Base-by-base conservation (phyloP, 306 rosid species). In the Rosa chinensis region DNA sequence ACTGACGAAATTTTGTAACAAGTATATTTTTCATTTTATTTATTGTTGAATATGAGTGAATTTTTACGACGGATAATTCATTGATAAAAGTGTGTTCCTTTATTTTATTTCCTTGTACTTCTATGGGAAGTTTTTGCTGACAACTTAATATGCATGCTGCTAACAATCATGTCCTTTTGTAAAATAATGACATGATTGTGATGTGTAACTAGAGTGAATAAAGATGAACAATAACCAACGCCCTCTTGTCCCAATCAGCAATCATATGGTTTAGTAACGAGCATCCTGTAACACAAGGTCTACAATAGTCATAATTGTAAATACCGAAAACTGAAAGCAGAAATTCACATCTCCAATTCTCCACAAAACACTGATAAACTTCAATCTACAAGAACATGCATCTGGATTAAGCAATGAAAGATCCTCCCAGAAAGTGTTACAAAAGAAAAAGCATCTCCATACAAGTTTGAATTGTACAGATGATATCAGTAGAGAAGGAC, bases 401-500 rank as follows among this genome's bases (percentile, higher is more conserved):
- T 20, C 23, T 40, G 39, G 16, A 69, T 18, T 25, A 32, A 8
- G 28, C 21, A 71, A 35, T 45, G 61, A 72, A 72, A 35, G 64
- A 35, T 18, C 45, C 47, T 50, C 76, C 2, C 16, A 32, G 10
- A 48, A 17, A 72, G 48, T 16, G 20, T 16, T 70, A 12, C 74
- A 70, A 10, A 12, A 66, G 37, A 11, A 53, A 3, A 53, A 18
- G 64, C 64, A 8, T 21, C 64, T 21, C 64, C 58, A 13, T 7
- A 61, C 59, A 62, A 21, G 70, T 35, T 6, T 2, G 70, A 35
- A 35, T 35, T 17, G 10, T 14, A 28, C 9, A 23, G 66, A 74
- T 72, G 73, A 84, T 75, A 81, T 75, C 17, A 55, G 58, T 43
- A 50, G 78, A 86, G 87, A 86, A 45, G 63, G 81, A 79, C 71